Percentiles rank a stretch among this genome's conserved stretches.
Conservation (phyloP, 78 protist species). For the Mantamonas sphyraenae region DNA sequence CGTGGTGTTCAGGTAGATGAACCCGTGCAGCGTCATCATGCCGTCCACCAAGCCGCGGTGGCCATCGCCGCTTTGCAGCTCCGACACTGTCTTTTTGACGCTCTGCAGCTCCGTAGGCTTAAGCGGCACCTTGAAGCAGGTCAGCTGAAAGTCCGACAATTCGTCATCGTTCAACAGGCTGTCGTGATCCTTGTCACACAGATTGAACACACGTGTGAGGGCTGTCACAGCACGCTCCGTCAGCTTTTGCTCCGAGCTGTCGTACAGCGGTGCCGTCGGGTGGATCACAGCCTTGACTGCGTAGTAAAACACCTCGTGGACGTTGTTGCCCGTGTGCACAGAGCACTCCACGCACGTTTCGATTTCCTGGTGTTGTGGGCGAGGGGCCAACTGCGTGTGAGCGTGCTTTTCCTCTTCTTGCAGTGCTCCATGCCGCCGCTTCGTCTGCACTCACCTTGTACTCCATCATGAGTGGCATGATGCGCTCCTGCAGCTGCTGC, state of each 20-base stretch:
- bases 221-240: neutral
- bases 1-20: slow-evolving; percentile 6
- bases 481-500: neutral
- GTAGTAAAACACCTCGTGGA: slow-evolving; percentile 15
- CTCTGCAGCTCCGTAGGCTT: neutral
- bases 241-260: neutral
- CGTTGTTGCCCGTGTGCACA: neutral
- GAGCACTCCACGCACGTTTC: slow-evolving; percentile 21
- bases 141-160: slow-evolving; percentile 4
- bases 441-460: neutral
- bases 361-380: neutral
- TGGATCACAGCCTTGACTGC: slow-evolving; percentile 24
- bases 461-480: neutral
- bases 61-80: neutral
- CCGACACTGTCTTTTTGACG: neutral
- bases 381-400: no score
- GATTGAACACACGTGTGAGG: slow-evolving; percentile 1
- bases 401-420: no score
- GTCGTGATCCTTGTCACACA: slow-evolving; percentile 5
- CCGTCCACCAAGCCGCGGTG: neutral
- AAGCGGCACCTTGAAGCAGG: slow-evolving; percentile 1
- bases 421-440: no score
- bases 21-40: neutral
- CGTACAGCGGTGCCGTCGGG: slow-evolving; percentile 19
- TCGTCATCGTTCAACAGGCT: slow-evolving; percentile 8